Evolutionary conservation across 2,329 filamentous ascomycete genomes (phyloP).

Genomic region (Diaporthe sp.): DNA sequence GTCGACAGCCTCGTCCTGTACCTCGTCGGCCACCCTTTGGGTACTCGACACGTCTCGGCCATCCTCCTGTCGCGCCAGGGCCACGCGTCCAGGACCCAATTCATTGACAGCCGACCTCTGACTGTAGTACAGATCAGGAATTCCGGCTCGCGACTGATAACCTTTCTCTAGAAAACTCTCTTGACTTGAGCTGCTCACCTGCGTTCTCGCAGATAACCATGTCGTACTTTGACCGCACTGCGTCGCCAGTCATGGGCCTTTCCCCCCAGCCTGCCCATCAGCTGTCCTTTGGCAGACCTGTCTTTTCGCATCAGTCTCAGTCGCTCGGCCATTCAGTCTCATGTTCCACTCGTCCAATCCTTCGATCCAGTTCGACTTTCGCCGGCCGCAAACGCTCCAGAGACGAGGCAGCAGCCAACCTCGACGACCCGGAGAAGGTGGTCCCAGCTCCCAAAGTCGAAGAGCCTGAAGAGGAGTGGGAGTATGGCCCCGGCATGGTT

Average conservation of each 20-base stretch:
- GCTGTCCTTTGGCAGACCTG: conserved; percentile 55
- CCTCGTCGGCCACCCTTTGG: conserved; percentile 5
- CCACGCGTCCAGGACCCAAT: conserved; percentile 29
- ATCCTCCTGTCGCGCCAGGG: conserved; percentile 41
- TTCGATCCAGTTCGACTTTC: conserved; percentile 48
- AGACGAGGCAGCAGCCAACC: conserved; percentile 78
- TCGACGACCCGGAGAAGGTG: conserved; percentile 69
- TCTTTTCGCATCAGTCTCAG: conserved; percentile 55
- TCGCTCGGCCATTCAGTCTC: conserved; percentile 52
- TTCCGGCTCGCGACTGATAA: conserved; percentile 41
- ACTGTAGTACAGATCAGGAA: conserved; percentile 37
- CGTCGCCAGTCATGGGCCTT: conserved; percentile 64
- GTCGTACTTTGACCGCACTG: conserved; percentile 59
- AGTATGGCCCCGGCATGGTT: conserved; percentile 80
- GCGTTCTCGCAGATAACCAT: conserved; percentile 50
- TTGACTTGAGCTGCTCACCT: conserved; percentile 43
- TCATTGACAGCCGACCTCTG: conserved; percentile 31
- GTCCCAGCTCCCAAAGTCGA: conserved; percentile 57
- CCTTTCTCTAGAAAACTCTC: conserved; percentile 45
- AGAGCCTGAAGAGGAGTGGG: conserved; percentile 74
- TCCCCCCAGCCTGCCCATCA: conserved; percentile 59
- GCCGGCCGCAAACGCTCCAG: conserved; percentile 82
- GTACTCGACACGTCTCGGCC: conserved; percentile 24
- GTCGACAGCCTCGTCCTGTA: conserved; percentile 30
- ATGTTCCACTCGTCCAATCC: conserved; percentile 48